These are phyloP conservation scores for Amanita brunnescens DNA, from an alignment of 768 basidiomycete genomes.

Conservation along the genomic window DNA sequence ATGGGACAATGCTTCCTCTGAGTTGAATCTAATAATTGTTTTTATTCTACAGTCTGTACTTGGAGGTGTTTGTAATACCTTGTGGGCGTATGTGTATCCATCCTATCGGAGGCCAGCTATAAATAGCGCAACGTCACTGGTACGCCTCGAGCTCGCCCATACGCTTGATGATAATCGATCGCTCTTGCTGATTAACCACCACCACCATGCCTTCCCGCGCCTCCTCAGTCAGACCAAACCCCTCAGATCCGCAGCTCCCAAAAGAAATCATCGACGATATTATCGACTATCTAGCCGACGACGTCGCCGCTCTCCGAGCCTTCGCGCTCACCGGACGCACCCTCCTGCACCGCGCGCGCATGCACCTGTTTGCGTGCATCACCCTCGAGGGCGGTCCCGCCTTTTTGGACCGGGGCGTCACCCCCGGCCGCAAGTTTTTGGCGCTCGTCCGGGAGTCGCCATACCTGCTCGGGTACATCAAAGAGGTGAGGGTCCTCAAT, in stretches of 20 bases:
- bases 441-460: no score
- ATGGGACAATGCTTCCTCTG: constrained; percentile 24
- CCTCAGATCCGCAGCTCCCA: neutral
- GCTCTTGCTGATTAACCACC: neutral
- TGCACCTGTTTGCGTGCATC: neutral
- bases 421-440: no score
- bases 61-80: neutral
- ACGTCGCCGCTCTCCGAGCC: neutral
- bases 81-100: neutral
- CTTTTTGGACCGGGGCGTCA: no score
- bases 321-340: neutral
- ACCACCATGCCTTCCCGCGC: neutral
- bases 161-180: no score
- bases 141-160: no score
- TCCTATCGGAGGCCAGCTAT: no score
- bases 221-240: neutral
- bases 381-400: neutral
- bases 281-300: neutral
- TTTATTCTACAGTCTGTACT: neutral
- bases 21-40: neutral
- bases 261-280: neutral
- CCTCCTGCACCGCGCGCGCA: neutral
- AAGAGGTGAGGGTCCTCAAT: no score
- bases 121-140: no score
- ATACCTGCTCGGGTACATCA: no score